Base-by-base conservation (phyloP, 176 grass and related monocot genomes). In the Avena insularis region DNA sequence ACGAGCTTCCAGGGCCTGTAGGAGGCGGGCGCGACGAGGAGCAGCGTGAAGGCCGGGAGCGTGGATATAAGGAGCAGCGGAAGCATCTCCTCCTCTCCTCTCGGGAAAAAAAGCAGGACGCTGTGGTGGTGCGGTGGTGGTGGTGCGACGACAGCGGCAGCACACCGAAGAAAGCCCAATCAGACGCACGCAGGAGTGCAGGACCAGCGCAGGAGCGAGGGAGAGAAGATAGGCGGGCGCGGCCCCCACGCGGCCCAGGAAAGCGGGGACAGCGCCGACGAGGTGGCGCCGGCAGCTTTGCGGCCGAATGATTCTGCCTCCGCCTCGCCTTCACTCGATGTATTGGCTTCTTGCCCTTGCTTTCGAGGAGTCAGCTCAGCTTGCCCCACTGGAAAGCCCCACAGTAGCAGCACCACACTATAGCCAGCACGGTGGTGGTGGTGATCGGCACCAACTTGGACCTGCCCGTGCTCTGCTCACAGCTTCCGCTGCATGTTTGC, bases 41-140 rank as follows among this genome's bases (percentile, higher is more conserved):
- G 86, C 90, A 91, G 90, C 86, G 90, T 88, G 90, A 92, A 92
- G 90, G 90, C 86, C 85, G 89, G 86, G 82, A 91, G 21, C 23
- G 90, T 92, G 83, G 90, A 92, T 92, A 89, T 92, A 92, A 92
- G 86, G 54, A 92, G 90, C 72, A 92, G 90, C 0, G 83, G 86
- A 49, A 92, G 86, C 90, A 92, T 92, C 90, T 88, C 85, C 4
- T 4, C 4, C 60, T 9, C 60, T 27, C 10, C 40, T 43, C 40
- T 7, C 40, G 40, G 5, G 50, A 0, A 16, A 15, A 16, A 16
- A 70, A n/a, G 2, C 4, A 82, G 19, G 36, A 2, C 45, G 56
- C 17, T 59, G 76, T 43, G 68, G 9, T 17, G 55, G 58, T 31
- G 31, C 14, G 12, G 89, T 31, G 31, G 54, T 21, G 38, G 80